Percentiles rank a stretch among this genome's conserved stretches.
Conservation (phyloP, 257 asterid genomes). For the Solanum piurae region DNA sequence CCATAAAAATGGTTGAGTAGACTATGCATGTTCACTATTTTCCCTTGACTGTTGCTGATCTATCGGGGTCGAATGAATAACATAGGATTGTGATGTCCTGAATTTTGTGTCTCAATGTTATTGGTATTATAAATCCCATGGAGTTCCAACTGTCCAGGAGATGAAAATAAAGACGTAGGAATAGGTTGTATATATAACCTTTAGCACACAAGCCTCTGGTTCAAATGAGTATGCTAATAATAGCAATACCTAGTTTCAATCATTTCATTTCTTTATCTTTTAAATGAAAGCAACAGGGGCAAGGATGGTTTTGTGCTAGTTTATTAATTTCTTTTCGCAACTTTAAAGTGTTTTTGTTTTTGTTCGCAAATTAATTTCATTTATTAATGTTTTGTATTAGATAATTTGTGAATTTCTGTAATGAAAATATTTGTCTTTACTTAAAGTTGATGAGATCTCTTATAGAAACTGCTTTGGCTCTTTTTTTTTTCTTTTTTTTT, state of each 20-base stretch:
- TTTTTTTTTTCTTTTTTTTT: no score
- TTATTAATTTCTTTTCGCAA: not conserved
- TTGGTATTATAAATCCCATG: not conserved
- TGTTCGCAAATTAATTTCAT: no score
- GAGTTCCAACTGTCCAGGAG: not conserved
- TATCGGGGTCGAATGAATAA: not conserved
- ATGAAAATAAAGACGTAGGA: not conserved
- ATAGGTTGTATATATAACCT: not conserved
- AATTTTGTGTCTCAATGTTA: not conserved
- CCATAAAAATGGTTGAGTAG: not conserved
- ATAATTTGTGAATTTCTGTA: not conserved
- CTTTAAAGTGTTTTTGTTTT: not conserved
- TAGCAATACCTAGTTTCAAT: not conserved
- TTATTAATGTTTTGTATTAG: not conserved
- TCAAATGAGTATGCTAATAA: not conserved
- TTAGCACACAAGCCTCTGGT: not conserved
- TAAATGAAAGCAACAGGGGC: not conserved
- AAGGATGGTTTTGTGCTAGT: not conserved
- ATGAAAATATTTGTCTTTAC: no score
- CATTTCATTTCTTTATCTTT: not conserved
- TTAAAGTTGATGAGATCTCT: no score
- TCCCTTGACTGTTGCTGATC: not conserved
- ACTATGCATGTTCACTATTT: not conserved
- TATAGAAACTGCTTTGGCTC: no score
- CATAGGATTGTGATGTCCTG: not conserved